Percentiles rank a stretch among this genome's conserved stretches.
Evolutionary conservation across 1,139 yeast genomes (phyloP).

Genomic region (Blastobotrys ciferrii): DNA sequence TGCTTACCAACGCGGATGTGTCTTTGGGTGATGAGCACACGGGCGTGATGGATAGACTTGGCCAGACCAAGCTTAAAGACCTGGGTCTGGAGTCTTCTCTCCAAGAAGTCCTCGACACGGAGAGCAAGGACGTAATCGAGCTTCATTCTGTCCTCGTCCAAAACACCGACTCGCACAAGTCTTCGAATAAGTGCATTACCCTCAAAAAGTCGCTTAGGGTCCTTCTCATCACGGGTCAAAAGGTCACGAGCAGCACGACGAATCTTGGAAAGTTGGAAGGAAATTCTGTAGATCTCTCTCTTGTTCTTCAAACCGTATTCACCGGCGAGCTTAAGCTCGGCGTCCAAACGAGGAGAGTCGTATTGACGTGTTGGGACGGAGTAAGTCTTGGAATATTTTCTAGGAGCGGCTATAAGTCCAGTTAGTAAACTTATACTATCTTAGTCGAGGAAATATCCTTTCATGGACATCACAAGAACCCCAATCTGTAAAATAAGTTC

Average conservation of each 20-base stretch:
- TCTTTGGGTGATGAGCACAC: conserved; percentile 98
- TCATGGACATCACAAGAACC: not conserved
- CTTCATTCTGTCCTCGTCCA: conserved; percentile 99
- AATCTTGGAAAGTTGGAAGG: conserved; percentile 97
- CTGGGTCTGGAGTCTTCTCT: conserved; percentile 99
- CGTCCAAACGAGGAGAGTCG: conserved; percentile 99
- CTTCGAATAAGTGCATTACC: conserved; percentile 98
- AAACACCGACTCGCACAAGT: conserved; percentile 97
- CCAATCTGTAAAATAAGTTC: not conserved
- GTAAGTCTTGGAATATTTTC: conserved; percentile 99
- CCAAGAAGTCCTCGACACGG: conserved; percentile 98
- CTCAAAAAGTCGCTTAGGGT: conserved; percentile 99
- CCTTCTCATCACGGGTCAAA: conserved; percentile 99
- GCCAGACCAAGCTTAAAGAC: conserved; percentile 99
- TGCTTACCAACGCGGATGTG: conserved; percentile 99
- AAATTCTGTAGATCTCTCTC: conserved; percentile 99
- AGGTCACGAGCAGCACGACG: conserved; percentile 99
- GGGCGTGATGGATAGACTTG: conserved; percentile 99
- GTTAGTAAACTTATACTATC: not conserved
- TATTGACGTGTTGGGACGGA: conserved; percentile 98
- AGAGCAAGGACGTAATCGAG: conserved; percentile 99
- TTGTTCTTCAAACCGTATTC: conserved; percentile 99
- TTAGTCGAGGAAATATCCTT: not conserved
- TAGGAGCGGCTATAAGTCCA: conserved; percentile 52
- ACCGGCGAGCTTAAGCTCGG: conserved; percentile 99